Base-by-base conservation (phyloP, 2,329 filamentous ascomycete species). In the Hypoxylon sp. region DNA sequence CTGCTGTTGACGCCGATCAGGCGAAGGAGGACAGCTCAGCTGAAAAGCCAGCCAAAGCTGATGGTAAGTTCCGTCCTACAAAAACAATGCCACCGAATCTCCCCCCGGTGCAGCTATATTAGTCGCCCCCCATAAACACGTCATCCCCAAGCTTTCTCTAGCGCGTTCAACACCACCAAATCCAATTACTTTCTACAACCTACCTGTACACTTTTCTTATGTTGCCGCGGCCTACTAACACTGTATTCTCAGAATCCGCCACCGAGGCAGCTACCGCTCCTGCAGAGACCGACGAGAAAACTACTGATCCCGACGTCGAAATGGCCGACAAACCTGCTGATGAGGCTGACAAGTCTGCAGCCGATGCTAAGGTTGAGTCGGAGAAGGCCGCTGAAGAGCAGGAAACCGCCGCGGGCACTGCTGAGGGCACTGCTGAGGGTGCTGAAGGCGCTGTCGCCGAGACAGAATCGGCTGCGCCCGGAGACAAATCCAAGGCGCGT, bases 401-500 rank as follows among this genome's bases (percentile, higher is more conserved):
- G 10, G 63, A 71, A n/a, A 56, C 53, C 7, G 53, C 61, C 34
- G 53, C 65, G 28, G 51, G 58, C 14, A 67, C 71, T 46, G 69
- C 63, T 30, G 62, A 68, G 19, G 64, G 55, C n/a, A n/a, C n/a
- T 48, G 56, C 71, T 19, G 65, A 63, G 2, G 23, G 46, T 21
- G 65, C 66, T 45, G 69, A 72, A 28, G 67, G 61, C 45, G 52
- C 68, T 28, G 59, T 61, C 5, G 64, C 50, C 2, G 65, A 73
- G 13, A 49, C 65, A 1, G 69, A 72, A 38, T 68, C 66, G 21
- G 64, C 71, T 19, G 63, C 66, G 7, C 63, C 70, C 5, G 63
- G 67, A 19, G 66, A 74, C 59, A 78, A 77, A 59, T 72, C 74
- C 21, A 88, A 88, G 74, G 79, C 83, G 68, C 86, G 86, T 77